Evolutionary conservation across 257 asterid species (phyloP), one percentile per base, ranked within the genome.

Genomic region (Verbena officinalis): DNA sequence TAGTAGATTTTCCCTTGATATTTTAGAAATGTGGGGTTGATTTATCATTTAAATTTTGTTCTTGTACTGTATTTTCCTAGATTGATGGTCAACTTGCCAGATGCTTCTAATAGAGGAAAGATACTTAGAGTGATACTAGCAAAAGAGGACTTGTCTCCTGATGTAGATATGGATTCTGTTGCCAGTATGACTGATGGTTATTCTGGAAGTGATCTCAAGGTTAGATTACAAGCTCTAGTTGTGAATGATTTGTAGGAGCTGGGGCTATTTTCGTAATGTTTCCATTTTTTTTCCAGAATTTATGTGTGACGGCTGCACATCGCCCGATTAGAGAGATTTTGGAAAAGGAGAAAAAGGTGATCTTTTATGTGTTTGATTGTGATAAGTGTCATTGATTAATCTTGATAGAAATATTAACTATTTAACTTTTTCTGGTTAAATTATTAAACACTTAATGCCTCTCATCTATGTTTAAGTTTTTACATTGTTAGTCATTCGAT

Each of bases 201-300:
- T 75, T 93, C 98, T 7, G 98, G 98, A 80, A 93, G 98, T 63
- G 97, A 93, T 75, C 94, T 93, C 30, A 90, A 90, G 96, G 98
- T 93, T 73, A 54, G 59, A n/a, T 60, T 55, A 21, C 30, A 14
- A 54, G 34, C 55, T 62, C 56, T 1, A 7, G 65, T 63, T 44
- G 57, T 40, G 23, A 11, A 21, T 11, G 46, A 50, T 62, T 69
- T 40, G 8, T 65, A 23, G 38, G 59, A 46, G 11, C 40, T 64
- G 20, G 24, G 33, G 20, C 36, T 56, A 34, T 55, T 12, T 55
- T 12, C 34, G 10, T 57, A 55, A 38, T 53, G 17, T 67, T 55
- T 44, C 16, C 59, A n/a, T 51, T 62, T 72, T 63, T 45, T 7
- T 68, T 59, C 52, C 84, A 93, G 98, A 90, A 93, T 83, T 76